Evolutionary conservation across 345 rosid genomes (phyloP).

Genomic region (Aurinia saxatilis): DNA sequence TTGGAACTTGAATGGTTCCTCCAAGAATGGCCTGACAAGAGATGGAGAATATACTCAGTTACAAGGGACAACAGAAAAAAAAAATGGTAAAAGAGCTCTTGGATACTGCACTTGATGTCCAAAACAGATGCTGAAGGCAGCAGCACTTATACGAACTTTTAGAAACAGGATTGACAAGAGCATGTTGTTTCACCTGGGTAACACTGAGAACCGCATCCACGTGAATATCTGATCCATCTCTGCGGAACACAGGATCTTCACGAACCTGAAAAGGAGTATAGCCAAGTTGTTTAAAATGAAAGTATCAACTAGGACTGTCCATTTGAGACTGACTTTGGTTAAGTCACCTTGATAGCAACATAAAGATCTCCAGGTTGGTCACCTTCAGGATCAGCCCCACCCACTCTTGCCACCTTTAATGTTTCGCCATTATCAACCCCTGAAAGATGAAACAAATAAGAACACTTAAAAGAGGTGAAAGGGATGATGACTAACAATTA

Average conservation of each 20-base stretch:
- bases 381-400: conserved; percentile 97
- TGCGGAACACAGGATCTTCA: conserved; percentile 92
- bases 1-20: conserved; percentile 95
- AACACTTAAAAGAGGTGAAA: not conserved
- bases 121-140: not conserved
- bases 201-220: conserved; percentile 74
- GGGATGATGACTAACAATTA: not conserved
- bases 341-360: conserved; percentile 65
- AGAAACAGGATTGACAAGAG: not conserved
- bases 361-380: conserved; percentile 93
- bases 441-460: conserved; percentile 26
- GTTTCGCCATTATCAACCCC: conserved; percentile 82
- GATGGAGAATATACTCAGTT: conserved; percentile 6
- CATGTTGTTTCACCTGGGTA: conserved; percentile 54
- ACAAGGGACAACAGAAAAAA: not conserved
- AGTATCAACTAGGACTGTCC: not conserved
- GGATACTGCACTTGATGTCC: not conserved
- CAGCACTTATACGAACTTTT: not conserved
- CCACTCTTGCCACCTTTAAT: conserved; percentile 62
- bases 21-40: conserved; percentile 85
- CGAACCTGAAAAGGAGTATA: conserved; percentile 46
- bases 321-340: not conserved
- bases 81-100: not conserved
- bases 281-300: not conserved
- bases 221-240: conserved; percentile 88